Percentiles rank a stretch among this genome's conserved stretches.
Evolutionary conservation across 768 basidiomycete genomes (phyloP).

Genomic region (Boletus sp.): DNA sequence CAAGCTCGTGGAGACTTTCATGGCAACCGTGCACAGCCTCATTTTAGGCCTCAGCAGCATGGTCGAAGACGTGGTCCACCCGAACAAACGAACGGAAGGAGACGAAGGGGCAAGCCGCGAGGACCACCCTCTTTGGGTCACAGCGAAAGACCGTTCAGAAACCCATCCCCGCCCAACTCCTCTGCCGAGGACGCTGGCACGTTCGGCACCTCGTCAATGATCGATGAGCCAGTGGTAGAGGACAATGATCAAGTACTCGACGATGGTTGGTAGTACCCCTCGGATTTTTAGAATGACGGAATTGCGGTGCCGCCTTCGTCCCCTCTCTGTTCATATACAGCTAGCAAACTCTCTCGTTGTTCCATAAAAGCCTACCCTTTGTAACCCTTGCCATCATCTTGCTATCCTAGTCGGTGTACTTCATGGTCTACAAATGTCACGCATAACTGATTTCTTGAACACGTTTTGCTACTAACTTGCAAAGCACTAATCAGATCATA

Average conservation of each 20-base stretch:
- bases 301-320: slow-evolving; percentile 1
- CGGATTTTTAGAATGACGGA: background rate
- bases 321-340: background rate
- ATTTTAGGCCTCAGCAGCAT: background rate
- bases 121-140: background rate
- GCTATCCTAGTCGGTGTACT: slow-evolving; percentile 1
- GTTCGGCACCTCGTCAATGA: background rate
- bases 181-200: background rate
- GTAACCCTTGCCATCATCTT: background rate
- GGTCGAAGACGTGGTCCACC: slow-evolving; percentile 4
- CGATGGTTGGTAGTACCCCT: background rate
- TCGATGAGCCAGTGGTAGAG: background rate
- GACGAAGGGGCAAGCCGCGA: background rate
- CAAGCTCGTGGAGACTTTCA: background rate
- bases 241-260: background rate
- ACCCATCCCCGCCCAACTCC: background rate
- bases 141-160: background rate
- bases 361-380: background rate
- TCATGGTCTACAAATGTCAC: background rate
- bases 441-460: slow-evolving; percentile 12
- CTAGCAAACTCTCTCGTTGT: background rate
- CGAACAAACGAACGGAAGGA: slow-evolving; percentile 3
- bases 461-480: slow-evolving; percentile 24
- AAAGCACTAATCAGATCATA: slow-evolving; percentile 35
- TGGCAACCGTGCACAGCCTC: background rate